Base-by-base conservation (phyloP, 2,329 filamentous ascomycete genomes). In the Didymella exigua region DNA sequence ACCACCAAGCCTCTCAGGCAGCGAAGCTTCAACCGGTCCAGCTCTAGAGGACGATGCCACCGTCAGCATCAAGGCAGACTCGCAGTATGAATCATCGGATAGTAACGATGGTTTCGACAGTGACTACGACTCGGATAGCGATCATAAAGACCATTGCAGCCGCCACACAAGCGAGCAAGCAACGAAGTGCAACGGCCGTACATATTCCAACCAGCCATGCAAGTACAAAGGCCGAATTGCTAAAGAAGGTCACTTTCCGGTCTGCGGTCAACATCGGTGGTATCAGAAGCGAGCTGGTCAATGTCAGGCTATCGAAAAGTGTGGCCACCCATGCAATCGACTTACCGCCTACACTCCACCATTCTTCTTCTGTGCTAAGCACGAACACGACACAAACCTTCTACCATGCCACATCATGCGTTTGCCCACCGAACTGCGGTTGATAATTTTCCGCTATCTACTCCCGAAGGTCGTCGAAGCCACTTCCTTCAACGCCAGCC, bases 361-460 rank as follows among this genome's bases (percentile, higher is more conserved):
- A 6, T 63, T 54, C 43, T 45, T 60, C 23, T 31, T 66, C 2
- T 67, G 61, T 46, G n/a, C 1, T 11, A 42, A 54, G 14, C 65
- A 63, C 16, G 34, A 55, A 8, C 19, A 46, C 11, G 57, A 56
- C 2, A 54, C 56, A 2, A 36, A 36, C 5, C 52, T 54, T 5
- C 45, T 66, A 5, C 63, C 60, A 14, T 67, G 61, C 30, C 44
- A 59, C 40, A 31, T 66, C 33, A 38, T 61, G 9, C 30, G 31
- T 9, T 19, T 68, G 11, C 61, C 63, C 0, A 56, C 54, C 0
- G 65, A 68, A 36, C 37, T 68, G 2, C 57, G 60, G 3, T 21
- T 62, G 6, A 59, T 60, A 57, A 59, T 66, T 10, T 59, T 62
- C 10, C 55, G 60, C 1, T 52, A 63, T 19, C n/a, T 62, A 0